Evolutionary conservation across 192 early-diverging fungal genomes (phyloP), one percentile per base, ranked within the genome.

Genomic region (Rhizophlyctis rosea): DNA sequence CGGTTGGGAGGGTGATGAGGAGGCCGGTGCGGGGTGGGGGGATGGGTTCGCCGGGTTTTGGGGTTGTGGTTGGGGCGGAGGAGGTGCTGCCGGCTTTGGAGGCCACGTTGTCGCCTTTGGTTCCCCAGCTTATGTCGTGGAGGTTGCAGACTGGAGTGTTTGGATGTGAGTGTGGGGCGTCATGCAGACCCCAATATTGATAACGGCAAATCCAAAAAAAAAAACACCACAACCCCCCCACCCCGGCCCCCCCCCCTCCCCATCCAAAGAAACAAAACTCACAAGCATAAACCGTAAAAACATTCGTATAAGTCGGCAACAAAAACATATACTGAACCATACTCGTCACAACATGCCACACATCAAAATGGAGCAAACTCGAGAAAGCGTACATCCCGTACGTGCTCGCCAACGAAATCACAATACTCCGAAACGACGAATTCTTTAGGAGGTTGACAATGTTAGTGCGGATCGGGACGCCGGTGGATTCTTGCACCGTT

Each of bases 41-140:
- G 64, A 32, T 25, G 67, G 62, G 23, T 71, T 70, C 5, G 44
- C 47, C 31, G 63, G 54, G n/a, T 32, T 35, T 49, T 28, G 47
- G 21, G 51, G 44, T 73, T 4, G 60, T 57, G 18, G 58, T 54
- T 50, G 59, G 28, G 18, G 63, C 61, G 23, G 58, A 62, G 1
- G 65, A 29, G 5, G 64, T 67, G 16, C 27, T 57, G 23, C 62
- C 64, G 13, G 25, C 44, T 61, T 70, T n/a, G n/a, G n/a, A 57
- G 14, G 57, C 59, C 23, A 53, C 60, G 29, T 74, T 74, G 49
- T 74, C 69, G 0, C 80, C 80, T 54, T 98, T 98, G 48, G 83
- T 85, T 25, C 83, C 83, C 82, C 82, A 84, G 11, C 72, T 75
- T 49, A 95, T 57, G 57, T 82, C 80, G 47, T 82, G 81, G 51